Percentiles rank a stretch among this genome's conserved stretches.
These are phyloP conservation scores for Dictyostelium brefeldianum DNA, from an alignment of 78 protist genomes.

Conservation along the genomic window DNA sequence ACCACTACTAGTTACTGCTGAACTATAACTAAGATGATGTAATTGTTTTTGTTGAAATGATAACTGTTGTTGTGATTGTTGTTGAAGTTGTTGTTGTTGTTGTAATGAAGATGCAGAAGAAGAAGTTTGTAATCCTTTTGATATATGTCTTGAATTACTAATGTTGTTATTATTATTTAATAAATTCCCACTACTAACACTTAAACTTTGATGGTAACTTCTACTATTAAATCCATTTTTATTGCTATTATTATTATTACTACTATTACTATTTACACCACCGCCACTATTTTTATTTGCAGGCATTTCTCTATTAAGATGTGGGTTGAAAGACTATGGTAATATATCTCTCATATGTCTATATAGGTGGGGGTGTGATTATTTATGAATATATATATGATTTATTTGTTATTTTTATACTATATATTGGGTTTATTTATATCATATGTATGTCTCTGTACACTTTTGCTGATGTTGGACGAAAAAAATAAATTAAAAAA, in stretches of 20 bases:
- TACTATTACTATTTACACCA: not conserved
- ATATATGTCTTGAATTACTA: not conserved
- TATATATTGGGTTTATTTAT: not conserved
- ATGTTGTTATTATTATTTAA: not conserved
- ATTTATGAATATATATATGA: not conserved
- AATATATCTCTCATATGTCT: too few species aligned
- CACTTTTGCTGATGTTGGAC: not conserved
- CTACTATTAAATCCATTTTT: not conserved
- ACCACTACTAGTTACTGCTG: not conserved
- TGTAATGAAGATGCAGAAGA: slow-evolving; percentile 9
- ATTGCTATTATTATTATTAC: not conserved
- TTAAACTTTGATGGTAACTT: not conserved
- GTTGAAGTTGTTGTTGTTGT: not conserved
- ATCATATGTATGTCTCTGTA: not conserved
- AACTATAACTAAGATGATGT: not conserved
- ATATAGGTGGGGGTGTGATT: not conserved
- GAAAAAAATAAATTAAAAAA: not conserved
- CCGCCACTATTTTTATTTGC: not conserved
- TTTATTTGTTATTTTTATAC: not conserved
- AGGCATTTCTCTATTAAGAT: too few species aligned
- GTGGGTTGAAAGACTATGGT: too few species aligned
- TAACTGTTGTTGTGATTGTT: not conserved
- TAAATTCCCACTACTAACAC: not conserved
- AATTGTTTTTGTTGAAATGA: not conserved
- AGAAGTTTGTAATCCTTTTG: slow-evolving; percentile 1